Evolutionary conservation across 768 basidiomycete genomes (phyloP).

Genomic region (Leccinum pellstonianum): DNA sequence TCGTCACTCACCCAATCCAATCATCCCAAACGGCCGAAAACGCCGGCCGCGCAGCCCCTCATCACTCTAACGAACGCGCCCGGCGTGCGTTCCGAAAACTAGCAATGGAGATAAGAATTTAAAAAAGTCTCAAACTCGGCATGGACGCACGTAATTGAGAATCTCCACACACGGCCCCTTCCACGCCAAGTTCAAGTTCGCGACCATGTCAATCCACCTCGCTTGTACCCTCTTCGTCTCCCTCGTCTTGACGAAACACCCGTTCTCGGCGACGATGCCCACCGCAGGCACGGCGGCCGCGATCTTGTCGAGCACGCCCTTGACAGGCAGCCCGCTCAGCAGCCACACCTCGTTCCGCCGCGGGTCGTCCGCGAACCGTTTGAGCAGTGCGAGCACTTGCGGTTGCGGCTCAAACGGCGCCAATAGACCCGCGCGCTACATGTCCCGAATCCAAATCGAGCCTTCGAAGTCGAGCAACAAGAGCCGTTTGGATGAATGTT

Average conservation of each 20-base stretch:
- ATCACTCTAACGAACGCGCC: slow-evolving; percentile 51
- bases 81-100: slow-evolving; percentile 90
- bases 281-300: slow-evolving; percentile 60
- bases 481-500: slow-evolving; percentile 61
- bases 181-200: slow-evolving; percentile 78
- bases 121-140: neutral
- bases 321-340: slow-evolving; percentile 69
- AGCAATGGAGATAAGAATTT: neutral
- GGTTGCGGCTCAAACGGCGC: slow-evolving; percentile 41
- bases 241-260: slow-evolving; percentile 74
- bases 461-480: slow-evolving; percentile 79
- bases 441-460: slow-evolving; percentile 68
- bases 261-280: slow-evolving; percentile 88
- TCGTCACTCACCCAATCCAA: too few relatives aligned
- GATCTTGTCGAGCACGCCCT: slow-evolving; percentile 61
- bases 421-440: slow-evolving; percentile 44
- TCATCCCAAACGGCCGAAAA: too few relatives aligned
- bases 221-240: slow-evolving; percentile 32
- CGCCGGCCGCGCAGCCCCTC: too few relatives aligned
- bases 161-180: slow-evolving; percentile 80
- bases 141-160: slow-evolving; percentile 69
- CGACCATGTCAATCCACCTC: slow-evolving; percentile 77
- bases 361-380: slow-evolving; percentile 56
- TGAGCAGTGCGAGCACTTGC: slow-evolving; percentile 48
- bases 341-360: slow-evolving; percentile 78